A percentile compares a stretch with the other conserved stretches of the same genome.
phyloP scores from a whole-genome alignment of 257 asterid genomes.

The Solanum bukasovii region DNA sequence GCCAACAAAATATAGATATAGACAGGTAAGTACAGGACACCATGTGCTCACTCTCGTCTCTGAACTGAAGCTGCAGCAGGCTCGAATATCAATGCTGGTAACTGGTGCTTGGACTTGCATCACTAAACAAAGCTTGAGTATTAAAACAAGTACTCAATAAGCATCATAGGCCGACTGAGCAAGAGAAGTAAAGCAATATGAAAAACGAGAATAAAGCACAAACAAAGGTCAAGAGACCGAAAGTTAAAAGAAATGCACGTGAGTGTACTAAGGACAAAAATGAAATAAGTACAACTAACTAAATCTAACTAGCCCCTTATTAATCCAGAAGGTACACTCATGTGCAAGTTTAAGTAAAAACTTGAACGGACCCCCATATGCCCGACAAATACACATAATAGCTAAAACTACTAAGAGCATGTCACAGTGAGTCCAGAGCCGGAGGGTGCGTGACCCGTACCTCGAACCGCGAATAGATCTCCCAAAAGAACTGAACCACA shows the following conservation, averaged over 20 bases:
- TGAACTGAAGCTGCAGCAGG: neutral
- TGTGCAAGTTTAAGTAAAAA: neutral
- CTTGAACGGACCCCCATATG: neutral
- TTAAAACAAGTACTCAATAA: neutral
- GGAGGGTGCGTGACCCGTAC: neutral
- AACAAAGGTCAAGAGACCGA: neutral
- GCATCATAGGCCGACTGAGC: neutral
- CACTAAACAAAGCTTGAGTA: neutral
- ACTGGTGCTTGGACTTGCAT: neutral
- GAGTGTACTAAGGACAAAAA: neutral
- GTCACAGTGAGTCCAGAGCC: neutral
- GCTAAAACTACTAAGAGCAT: neutral
- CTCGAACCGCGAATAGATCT: neutral
- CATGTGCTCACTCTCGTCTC: neutral
- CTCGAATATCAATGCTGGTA: neutral
- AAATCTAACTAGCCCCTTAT: neutral
- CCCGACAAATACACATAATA: too few species aligned
- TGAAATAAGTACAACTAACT: neutral
- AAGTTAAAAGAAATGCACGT: neutral
- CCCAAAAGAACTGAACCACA: neutral
- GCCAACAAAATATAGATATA: neutral
- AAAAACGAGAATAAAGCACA: neutral
- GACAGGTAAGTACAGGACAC: neutral
- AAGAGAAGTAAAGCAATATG: neutral
- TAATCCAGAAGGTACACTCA: neutral